These are phyloP conservation scores for Podospora conica DNA, from an alignment of 495 filamentous ascomycete genomes.

Conservation along the genomic window DNA sequence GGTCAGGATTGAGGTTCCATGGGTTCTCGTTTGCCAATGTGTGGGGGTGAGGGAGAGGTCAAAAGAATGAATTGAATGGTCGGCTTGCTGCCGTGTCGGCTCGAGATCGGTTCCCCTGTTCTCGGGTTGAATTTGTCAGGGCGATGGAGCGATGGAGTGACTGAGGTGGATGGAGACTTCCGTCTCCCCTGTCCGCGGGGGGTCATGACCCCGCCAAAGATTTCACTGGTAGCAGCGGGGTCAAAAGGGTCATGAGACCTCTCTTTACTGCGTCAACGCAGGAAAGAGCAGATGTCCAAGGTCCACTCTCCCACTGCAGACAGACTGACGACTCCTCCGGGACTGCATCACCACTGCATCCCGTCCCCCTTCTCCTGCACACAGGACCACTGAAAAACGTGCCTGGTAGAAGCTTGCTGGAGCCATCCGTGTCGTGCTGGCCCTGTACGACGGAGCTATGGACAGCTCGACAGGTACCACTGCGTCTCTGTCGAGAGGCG, in stretches of 20 bases:
- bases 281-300: constrained; percentile 18
- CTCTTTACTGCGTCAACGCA: constrained; percentile 18
- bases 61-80: not conserved
- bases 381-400: not conserved
- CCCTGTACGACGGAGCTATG: not conserved
- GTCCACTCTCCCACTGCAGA: constrained; percentile 16
- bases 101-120: constrained; percentile 12
- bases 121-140: constrained; percentile 11
- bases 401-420: constrained; percentile 14
- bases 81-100: not conserved
- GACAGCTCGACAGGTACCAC: constrained; percentile 4
- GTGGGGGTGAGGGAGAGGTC: not conserved
- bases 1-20: no score
- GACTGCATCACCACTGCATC: not conserved
- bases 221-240: constrained; percentile 25
- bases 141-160: not conserved
- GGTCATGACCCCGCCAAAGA: constrained; percentile 14
- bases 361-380: not conserved
- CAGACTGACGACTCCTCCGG: not conserved
- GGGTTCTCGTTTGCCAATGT: not conserved
- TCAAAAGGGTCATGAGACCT: constrained; percentile 27
- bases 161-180: constrained; percentile 3
- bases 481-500: constrained; percentile 10
- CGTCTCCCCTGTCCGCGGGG: constrained; percentile 1
- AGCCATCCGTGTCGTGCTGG: constrained; percentile 1